These are phyloP conservation scores for Fusarium chuoi DNA, from an alignment of 2,329 filamentous ascomycete species.

Conservation along the genomic window DNA sequence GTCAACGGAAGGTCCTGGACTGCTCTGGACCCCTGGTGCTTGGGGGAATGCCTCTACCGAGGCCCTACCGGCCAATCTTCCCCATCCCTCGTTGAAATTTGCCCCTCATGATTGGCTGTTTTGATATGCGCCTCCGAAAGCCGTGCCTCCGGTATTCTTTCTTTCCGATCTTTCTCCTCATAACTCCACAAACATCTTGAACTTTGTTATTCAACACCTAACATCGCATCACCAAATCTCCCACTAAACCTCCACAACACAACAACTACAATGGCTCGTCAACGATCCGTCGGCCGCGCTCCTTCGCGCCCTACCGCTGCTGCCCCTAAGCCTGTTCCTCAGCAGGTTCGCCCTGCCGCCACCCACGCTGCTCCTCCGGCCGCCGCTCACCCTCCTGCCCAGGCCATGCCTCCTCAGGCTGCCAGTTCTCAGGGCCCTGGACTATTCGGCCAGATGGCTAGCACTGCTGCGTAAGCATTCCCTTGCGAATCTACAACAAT, in stretches of 20 bases:
- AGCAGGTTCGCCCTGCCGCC: conserved; percentile 76
- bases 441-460: conserved; percentile 96
- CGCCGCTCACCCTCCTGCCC: conserved; percentile 45
- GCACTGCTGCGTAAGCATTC: conserved; percentile 90
- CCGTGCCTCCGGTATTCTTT: conserved; percentile 42
- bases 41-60: conserved; percentile 37
- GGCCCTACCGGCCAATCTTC: conserved; percentile 38
- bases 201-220: conserved; percentile 2
- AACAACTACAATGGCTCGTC: conserved; percentile 73
- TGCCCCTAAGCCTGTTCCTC: conserved; percentile 60
- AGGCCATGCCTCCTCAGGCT: conserved; percentile 37
- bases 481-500: background rate
- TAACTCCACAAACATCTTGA: conserved; percentile 8
- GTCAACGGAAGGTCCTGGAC: conserved; percentile 36
- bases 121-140: conserved; percentile 31
- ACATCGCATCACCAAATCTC: conserved; percentile 8
- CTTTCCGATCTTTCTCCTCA: conserved; percentile 42
- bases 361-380: conserved; percentile 70
- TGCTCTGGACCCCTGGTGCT: conserved; percentile 17
- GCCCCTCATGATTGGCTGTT: conserved; percentile 45
- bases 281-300: conserved; percentile 74
- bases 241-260: conserved; percentile 13
- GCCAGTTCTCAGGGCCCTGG: conserved; percentile 76
- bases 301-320: conserved; percentile 75
- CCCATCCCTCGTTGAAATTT: conserved; percentile 39